Conservation (phyloP, 2,329 filamentous ascomycete genomes). For the Cryphonectria parasitica region DNA sequence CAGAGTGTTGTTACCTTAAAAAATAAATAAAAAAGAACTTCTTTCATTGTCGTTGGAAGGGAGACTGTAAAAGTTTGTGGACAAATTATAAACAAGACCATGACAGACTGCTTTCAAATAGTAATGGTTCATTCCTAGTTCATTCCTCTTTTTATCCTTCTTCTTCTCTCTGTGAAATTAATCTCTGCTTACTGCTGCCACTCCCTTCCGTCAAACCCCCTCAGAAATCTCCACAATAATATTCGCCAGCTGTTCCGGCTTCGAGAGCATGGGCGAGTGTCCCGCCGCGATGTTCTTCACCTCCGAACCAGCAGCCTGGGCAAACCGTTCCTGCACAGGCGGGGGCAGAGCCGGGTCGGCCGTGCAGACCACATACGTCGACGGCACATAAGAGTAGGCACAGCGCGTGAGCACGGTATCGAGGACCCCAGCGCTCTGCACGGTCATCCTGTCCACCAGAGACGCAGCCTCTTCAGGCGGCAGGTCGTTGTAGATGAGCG, state of each 20-base stretch:
- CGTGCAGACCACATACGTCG: slow-evolving; percentile 32
- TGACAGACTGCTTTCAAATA: background rate
- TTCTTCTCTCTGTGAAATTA: too few species aligned
- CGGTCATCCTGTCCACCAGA: slow-evolving; percentile 28
- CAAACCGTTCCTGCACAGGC: slow-evolving; percentile 17
- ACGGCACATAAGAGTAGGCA: slow-evolving; percentile 31
- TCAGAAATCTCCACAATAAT: background rate
- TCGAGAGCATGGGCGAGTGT: slow-evolving; percentile 9
- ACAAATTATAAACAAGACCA: background rate
- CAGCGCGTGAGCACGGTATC: slow-evolving; percentile 26
- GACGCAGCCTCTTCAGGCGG: slow-evolving; percentile 28
- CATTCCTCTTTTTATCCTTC: too few species aligned
- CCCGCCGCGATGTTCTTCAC: slow-evolving; percentile 4
- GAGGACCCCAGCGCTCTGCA: slow-evolving; percentile 27
- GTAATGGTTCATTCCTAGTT: too few species aligned
- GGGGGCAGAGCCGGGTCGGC: slow-evolving; percentile 29
- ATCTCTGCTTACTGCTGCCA: background rate
- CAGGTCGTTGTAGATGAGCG: slow-evolving; percentile 31
- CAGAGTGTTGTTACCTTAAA: too few species aligned
- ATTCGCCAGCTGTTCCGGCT: background rate
- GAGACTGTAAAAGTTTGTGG: too few species aligned
- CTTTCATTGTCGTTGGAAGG: background rate
- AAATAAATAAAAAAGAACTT: background rate
- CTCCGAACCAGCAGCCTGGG: background rate
- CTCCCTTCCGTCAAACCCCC: background rate